Conservation (phyloP, 2,329 filamentous ascomycete species). For the Triangularia setosa region DNA sequence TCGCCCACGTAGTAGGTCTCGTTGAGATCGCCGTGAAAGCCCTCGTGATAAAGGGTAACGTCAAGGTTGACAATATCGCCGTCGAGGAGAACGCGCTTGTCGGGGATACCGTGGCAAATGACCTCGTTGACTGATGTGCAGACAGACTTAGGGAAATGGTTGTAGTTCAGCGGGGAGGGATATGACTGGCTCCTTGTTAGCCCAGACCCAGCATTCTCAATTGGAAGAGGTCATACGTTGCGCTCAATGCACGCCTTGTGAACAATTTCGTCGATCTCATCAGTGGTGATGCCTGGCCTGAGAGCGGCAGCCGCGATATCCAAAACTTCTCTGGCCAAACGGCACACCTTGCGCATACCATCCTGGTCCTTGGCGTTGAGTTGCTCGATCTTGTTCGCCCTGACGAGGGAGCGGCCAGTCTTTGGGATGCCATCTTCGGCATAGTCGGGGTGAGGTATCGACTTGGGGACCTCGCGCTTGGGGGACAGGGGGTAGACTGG, state of each 20-base stretch:
- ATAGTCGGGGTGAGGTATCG: conserved; percentile 83
- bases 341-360: conserved; percentile 89
- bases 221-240: conserved; percentile 58
- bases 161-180: conserved; percentile 30
- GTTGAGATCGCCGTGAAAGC: conserved; percentile 94
- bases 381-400: conserved; percentile 70
- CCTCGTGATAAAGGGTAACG: conserved; percentile 87
- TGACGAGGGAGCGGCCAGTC: conserved; percentile 56
- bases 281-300: conserved; percentile 90
- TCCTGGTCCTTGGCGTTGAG: conserved; percentile 77
- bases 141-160: conserved; percentile 85
- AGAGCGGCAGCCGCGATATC: conserved; percentile 83
- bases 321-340: conserved; percentile 81
- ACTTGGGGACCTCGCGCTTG: conserved; percentile 68
- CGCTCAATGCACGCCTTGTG: conserved; percentile 93
- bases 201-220: not conserved
- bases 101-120: conserved; percentile 97
- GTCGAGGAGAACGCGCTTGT: conserved; percentile 79
- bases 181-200: conserved; percentile 21
- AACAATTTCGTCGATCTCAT: conserved; percentile 90
- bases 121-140: conserved; percentile 96
- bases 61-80: conserved; percentile 98
- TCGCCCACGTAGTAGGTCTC: conserved; percentile 98
- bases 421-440: conserved; percentile 74
- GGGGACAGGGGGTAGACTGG: conserved; percentile 83